These are phyloP conservation scores for Botrytis aclada DNA, from an alignment of 2,329 filamentous ascomycete species.

Conservation along the genomic window DNA sequence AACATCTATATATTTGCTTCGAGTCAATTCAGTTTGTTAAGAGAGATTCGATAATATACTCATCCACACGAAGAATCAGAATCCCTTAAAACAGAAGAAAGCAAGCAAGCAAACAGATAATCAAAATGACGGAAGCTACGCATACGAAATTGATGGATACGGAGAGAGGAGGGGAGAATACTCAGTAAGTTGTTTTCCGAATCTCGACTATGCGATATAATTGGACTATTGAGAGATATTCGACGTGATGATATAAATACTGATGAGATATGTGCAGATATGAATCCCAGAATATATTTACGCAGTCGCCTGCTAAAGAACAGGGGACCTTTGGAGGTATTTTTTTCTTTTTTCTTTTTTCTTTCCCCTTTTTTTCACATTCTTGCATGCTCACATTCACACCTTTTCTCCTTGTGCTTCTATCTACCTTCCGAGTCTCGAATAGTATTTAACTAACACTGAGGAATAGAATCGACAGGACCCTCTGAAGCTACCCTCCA, in stretches of 20 bases:
- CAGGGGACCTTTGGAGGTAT: slow-evolving; percentile 56
- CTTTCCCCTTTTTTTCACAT: neutral
- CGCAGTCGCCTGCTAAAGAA: slow-evolving; percentile 49
- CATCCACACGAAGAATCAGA: neutral
- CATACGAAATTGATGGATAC: slow-evolving; percentile 53
- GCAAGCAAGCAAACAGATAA: neutral
- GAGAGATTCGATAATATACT: neutral
- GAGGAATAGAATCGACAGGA: slow-evolving; percentile 19
- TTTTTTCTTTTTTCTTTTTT: neutral
- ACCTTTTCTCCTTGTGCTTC: fast-evolving
- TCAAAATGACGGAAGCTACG: slow-evolving; percentile 23
- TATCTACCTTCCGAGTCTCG: fast-evolving
- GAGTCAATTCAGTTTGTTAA: neutral
- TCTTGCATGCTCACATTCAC: neutral
- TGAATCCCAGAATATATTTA: slow-evolving; percentile 53
- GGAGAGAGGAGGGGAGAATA: slow-evolving; percentile 56
- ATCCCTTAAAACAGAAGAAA: neutral
- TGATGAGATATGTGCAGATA: slow-evolving; percentile 44
- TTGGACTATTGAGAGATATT: neutral
- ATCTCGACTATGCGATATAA: neutral
- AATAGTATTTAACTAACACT: neutral
- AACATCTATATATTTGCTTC: neutral
- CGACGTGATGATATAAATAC: neutral
- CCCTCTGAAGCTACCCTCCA: slow-evolving; percentile 17
- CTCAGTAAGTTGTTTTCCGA: slow-evolving; percentile 44